Base-by-base conservation (phyloP, 2,329 filamentous ascomycete genomes). In the Beauveria caledonica region DNA sequence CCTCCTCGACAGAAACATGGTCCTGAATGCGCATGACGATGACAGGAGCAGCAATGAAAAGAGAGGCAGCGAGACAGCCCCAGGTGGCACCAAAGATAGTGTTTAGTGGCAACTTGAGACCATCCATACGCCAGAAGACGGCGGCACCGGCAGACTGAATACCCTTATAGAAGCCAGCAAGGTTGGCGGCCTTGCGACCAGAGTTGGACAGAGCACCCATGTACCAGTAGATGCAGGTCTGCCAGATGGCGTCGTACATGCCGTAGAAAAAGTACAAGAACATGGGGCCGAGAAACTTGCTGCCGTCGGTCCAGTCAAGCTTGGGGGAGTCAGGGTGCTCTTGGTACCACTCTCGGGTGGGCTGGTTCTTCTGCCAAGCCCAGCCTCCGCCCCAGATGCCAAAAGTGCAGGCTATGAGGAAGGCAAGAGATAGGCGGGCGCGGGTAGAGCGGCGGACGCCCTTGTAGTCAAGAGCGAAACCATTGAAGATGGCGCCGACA, bases 151-250 rank as follows among this genome's bases (percentile, higher is more conserved):
- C 90, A n/a, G 89, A 93, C 73, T 96, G 91, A 64, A 96, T 89
- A 55, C 77, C 70, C 65, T 94, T 94, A 82, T 94, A 94, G 78
- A 89, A 92, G 64, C 90, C 92, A 46, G 91, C 89, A 69, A 93
- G 88, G 78, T 97, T 96, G 76, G 93, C 92, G 29, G 93, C 84
- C 73, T 92, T 93, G 73, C 92, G 90, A 63, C 89, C 86, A 64
- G 93, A 96, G 83, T 97, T 97, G 70, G 90, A 92, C 48, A 97
- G 80, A 8, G 92, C 85, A 55, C 93, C 93, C 88, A 97, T 96
- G 78, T 88, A 92, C 87, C 86, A 88, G 62, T 64, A 71, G 86
- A 86, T 59, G 55, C 49, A 49, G 7, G 60, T 83, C 70, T 88
- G 86, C 84, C 84, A 88, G 29, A 85, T 77, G 2, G 86, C 83